Conservation (phyloP, 2,329 filamentous ascomycete species). For the Ophiostoma sp. region DNA sequence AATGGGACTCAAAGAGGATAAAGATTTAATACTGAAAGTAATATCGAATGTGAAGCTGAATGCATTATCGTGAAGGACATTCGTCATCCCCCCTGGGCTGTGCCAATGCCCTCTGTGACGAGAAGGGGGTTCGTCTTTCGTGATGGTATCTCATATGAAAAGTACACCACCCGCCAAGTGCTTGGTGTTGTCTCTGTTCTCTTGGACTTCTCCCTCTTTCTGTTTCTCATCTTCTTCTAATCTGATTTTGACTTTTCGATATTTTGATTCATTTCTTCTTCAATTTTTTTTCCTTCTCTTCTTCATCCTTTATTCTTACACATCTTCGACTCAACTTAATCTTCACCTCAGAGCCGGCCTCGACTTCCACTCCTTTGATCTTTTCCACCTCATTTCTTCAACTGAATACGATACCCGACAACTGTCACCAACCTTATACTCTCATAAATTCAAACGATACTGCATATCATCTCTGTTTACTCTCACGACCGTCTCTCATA, state of each 20-base stretch:
- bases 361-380: not conserved
- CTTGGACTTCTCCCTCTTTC: not conserved
- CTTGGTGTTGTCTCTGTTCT: not conserved
- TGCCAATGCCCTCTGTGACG: slow-evolving; percentile 8
- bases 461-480: not conserved
- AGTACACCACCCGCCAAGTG: not conserved
- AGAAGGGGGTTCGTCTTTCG: not conserved
- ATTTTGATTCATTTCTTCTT: not conserved
- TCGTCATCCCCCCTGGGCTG: not conserved
- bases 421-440: not conserved
- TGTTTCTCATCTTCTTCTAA: not conserved
- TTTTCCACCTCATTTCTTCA: not conserved
- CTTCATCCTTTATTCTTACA: not conserved
- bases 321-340: not conserved
- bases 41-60: not conserved
- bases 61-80: not conserved
- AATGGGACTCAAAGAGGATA: not conserved
- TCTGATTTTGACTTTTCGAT: not conserved
- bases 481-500: no score
- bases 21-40: not conserved
- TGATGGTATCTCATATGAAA: not conserved
- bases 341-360: not conserved
- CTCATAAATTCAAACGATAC: not conserved
- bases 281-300: not conserved
- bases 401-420: not conserved